Base-by-base conservation (phyloP, 2,329 filamentous ascomycete genomes). In the Colletotrichum tropicicola region DNA sequence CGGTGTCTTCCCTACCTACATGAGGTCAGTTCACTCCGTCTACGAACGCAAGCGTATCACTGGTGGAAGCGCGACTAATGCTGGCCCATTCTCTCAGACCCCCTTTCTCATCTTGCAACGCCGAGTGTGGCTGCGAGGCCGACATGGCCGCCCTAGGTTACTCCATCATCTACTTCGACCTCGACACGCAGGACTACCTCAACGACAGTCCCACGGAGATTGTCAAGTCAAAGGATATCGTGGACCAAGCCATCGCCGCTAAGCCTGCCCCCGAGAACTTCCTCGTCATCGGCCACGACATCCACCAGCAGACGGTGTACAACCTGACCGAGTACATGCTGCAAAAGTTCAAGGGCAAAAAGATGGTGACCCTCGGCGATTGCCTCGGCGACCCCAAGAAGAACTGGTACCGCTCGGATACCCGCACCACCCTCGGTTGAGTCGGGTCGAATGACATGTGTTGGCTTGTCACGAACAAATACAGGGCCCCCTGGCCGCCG, bases 1-100 rank as follows among this genome's bases (percentile, higher is more conserved):
- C 19, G 84, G 83, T 55, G 81, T 81, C 68, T 81, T 85, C 68
- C 85, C 85, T 41, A 86, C 84, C 19, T 87, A 87, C 70, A 83
- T 85, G 80, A 70, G 74, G 64, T 63, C 23, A 35, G 12, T n/a
- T 6, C 6, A 23, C 19, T 12, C 30, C 12, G n/a, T 8, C n/a
- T n/a, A n/a, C n/a, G n/a, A n/a, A n/a, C n/a, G n/a, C n/a, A n/a
- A n/a, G n/a, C n/a, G n/a, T n/a, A n/a, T n/a, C n/a, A n/a, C n/a
- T n/a, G n/a, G n/a, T n/a, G n/a, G n/a, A n/a, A n/a, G n/a, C n/a
- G n/a, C n/a, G 17, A 10, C 6, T 10, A 19, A 17, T 10, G 39
- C 39, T 21, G n/a, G 12, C 39, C 9, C 12, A n/a, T 19, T 17
- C 21, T 41, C n/a, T 12, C 37, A 63, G 58, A 25, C 80, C 80